phyloP scores from a whole-genome alignment of 352 stramenopile species.

The Peronospora belbahrii region DNA sequence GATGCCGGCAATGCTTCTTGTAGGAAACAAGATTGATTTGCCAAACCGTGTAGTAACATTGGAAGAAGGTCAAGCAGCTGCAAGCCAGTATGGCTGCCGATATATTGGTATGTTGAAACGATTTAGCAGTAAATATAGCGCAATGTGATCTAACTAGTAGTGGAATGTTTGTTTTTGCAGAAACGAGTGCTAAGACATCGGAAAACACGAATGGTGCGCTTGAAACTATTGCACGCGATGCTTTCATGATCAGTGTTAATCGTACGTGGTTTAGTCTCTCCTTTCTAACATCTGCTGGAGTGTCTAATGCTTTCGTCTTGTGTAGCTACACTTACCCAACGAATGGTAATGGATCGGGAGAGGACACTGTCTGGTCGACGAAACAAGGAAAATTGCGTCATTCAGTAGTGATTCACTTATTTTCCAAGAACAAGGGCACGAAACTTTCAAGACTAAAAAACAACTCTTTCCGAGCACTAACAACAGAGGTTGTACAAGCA shows the following conservation, averaged over 20 bases:
- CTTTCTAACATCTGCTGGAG: neutral
- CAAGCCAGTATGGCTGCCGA: slow-evolving; percentile 77
- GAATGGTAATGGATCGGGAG: slow-evolving; percentile 72
- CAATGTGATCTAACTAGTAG: slow-evolving; percentile 6
- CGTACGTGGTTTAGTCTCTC: slow-evolving; percentile 37
- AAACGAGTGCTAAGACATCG: slow-evolving; percentile 86
- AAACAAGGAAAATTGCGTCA: slow-evolving; percentile 78
- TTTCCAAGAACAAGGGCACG: neutral
- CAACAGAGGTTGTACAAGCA: slow-evolving; percentile 40
- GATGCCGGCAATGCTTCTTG: slow-evolving; percentile 74
- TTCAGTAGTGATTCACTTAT: slow-evolving; percentile 33
- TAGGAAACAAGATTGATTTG: slow-evolving; percentile 91
- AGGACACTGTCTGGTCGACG: slow-evolving; percentile 60
- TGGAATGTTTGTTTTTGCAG: slow-evolving; percentile 22
- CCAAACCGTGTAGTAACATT: slow-evolving; percentile 69
- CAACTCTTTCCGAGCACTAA: slow-evolving; percentile 33
- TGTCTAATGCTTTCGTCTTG: slow-evolving; percentile 6
- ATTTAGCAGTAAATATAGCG: neutral
- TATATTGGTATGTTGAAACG: slow-evolving; percentile 62
- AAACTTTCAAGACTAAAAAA: slow-evolving; percentile 27
- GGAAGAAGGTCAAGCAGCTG: slow-evolving; percentile 71
- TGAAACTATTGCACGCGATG: slow-evolving; percentile 80
- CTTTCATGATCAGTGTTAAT: slow-evolving; percentile 81
- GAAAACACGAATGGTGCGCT: slow-evolving; percentile 82
- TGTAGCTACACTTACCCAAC: slow-evolving; percentile 66